Base-by-base conservation (phyloP, 2,329 filamentous ascomycete genomes). In the Aspergillus sp. region DNA sequence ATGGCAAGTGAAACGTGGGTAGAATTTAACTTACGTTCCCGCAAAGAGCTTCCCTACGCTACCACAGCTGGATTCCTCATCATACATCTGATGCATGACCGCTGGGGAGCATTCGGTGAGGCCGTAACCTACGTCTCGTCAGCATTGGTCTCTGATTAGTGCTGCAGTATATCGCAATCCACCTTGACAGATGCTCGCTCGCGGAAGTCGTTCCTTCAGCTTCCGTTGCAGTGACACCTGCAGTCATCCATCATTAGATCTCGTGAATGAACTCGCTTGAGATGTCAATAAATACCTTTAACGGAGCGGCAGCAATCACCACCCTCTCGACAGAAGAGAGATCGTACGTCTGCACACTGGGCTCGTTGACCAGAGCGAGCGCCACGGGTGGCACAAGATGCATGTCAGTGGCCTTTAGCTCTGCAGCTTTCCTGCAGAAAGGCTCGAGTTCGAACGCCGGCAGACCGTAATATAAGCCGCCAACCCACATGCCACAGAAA, bases 351-450 rank as follows among this genome's bases (percentile, higher is more conserved):
- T 57, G 57, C 23, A 50, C 48, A 19, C 54, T 53, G n/a, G 54
- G 34, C 4, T 50, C 47, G 3, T 57, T 55, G 0, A 50, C 56
- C 3, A 61, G 41, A 5, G 53, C 47, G 36, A 61, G 55, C 1
- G 55, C 57, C 6, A 61, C 59, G 1, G 59, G 59, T 5, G 59
- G 59, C 11, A 61, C 59, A 43, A 61, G 29, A 43, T 61, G 57
- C 47, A 59, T 34, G 36, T 60, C 54, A 11, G 59, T 61, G 10
- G 56, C 58, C 38, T 57, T 52, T 14, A 60, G 17, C 44, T 61
- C 59, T 36, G 52, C 57, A 11, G 58, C 55, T 34, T 52, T 57
- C 11, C 38, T 52, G 16, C 54, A 60, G 16, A 60, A 61, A 1
- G 47, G 49, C 17, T 57, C 58, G 19, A 61, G 49, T 13, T 60